Evolutionary conservation across 1,284 basidiomycete genomes (phyloP), one percentile per base, ranked within the genome.

Genomic region (Inonotus obliquus): DNA sequence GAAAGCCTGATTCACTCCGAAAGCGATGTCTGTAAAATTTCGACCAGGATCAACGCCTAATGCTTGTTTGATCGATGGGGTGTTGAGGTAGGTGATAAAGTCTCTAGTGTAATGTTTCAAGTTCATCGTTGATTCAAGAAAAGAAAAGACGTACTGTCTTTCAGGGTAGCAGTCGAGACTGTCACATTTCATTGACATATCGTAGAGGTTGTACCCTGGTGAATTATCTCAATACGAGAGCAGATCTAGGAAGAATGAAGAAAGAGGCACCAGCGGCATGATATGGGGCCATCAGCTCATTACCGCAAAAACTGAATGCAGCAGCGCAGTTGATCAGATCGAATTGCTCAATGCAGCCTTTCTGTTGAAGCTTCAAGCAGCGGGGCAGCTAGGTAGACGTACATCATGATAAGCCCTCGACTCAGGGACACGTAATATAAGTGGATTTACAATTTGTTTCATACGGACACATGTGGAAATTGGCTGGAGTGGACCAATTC

Each of bases 21-120:
- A 23, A 39, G 75, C 77, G 72, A 82, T 85, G 29, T 76, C 73
- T 5, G 76, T 73, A 69, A 84, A 91, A 65, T 83, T 80, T 1
- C 71, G 63, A 39, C 79, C 59, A 9, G 77, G 69, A 67, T 85
- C 81, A 39, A 91, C 84, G 38, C 90, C 90, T 21, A 92, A 78
- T 13, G 72, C 62, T 0, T 67, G 61, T 23, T 84, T 86, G 39
- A 86, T 77, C 23, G 77, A 71, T 0, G 81, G 78, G 7, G 76
- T 74, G 70, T 83, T 76, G 63, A 91, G 83, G 75, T 82, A 91
- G 0, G 70, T 66, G 1, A 63, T 51, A 59, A 87, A 81, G 53
- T 78, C 67, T 56, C 85, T 86, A 60, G 1, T 14, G 7, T 19
- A 10, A 51, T 21, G 57, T 39, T 47, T 32, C 7, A 52, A 19